These are phyloP conservation scores for Claviceps monticola DNA, from an alignment of 2,329 filamentous ascomycete genomes.

Conservation along the genomic window DNA sequence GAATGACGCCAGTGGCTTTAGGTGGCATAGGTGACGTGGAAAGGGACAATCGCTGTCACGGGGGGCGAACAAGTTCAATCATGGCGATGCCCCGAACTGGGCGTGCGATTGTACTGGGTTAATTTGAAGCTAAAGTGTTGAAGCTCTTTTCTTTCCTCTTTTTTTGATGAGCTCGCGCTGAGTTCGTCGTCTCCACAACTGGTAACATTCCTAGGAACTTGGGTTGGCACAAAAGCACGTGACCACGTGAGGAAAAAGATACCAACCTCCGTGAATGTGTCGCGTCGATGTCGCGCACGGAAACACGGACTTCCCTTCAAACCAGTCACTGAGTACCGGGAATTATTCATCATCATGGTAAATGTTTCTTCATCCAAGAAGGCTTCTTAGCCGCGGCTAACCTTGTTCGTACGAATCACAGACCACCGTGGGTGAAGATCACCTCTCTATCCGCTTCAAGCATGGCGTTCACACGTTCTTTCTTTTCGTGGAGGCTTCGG, in stretches of 20 bases:
- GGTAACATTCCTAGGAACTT: not conserved
- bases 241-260: not conserved
- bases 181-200: not conserved
- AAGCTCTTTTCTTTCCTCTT: not conserved
- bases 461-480: conserved; percentile 58
- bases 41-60: not conserved
- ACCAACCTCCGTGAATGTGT: too few species aligned
- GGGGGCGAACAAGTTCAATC: not conserved
- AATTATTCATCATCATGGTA: conserved; percentile 1
- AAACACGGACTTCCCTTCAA: not conserved
- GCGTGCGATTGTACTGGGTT: not conserved
- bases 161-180: not conserved
- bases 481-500: conserved; percentile 46
- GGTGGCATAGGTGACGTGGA: not conserved
- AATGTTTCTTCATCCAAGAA: not conserved
- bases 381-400: not conserved
- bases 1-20: not conserved
- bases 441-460: conserved; percentile 57
- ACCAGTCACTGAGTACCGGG: not conserved
- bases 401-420: not conserved
- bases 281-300: too few species aligned
- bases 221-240: conserved; percentile 1
- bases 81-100: not conserved
- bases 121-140: not conserved
- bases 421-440: conserved; percentile 27